Base-by-base conservation (phyloP, 2,329 filamentous ascomycete species). In the Leptographium lundbergii region DNA sequence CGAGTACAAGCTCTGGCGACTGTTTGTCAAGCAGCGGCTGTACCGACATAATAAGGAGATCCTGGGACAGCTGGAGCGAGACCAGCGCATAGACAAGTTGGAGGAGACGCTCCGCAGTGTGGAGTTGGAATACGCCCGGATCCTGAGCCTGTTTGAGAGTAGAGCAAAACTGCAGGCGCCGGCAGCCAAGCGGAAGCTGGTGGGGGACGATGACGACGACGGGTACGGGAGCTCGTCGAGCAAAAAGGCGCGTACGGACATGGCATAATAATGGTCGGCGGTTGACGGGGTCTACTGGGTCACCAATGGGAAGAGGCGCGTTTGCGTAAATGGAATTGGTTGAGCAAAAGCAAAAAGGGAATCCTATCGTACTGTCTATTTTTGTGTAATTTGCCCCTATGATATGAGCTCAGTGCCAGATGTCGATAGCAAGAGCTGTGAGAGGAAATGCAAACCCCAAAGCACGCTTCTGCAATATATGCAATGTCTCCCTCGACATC, bases 1-100 rank as follows among this genome's bases (percentile, higher is more conserved):
- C 29, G 76, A 80, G 56, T 88, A 87, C 68, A 81, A 78, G 62
- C 78, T 89, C 52, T 95, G 88, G 87, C 77, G 85, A 34, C 70
- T 92, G 27, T 75, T 89, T 50, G 82, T 86, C n/a, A 94, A 94
- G 73, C 81, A 88, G 66, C 77, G 89, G 42, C 75, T 95, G 4
- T 91, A 88, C 68, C 78, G 81, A 52, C 87, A 90, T 66, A 92
- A 94, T 67, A 80, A 79, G 60, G 86, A 91, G 65, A 72, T 81
- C 2, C 76, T 95, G 14, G 79, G 81, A 45, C 85, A 91, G 70
- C 73, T 92, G 48, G 87, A 89, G 58, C 74, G 75, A 6, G 69
- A 73, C 0, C 88, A 92, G 69, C 79, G 87, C 42, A 81, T 87
- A 9, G 80, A 88, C 60, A 89, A 87, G 74, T 75, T 95, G 4